phyloP scores from a whole-genome alignment of 1,284 basidiomycete genomes.

The Tylopilus sp. region DNA sequence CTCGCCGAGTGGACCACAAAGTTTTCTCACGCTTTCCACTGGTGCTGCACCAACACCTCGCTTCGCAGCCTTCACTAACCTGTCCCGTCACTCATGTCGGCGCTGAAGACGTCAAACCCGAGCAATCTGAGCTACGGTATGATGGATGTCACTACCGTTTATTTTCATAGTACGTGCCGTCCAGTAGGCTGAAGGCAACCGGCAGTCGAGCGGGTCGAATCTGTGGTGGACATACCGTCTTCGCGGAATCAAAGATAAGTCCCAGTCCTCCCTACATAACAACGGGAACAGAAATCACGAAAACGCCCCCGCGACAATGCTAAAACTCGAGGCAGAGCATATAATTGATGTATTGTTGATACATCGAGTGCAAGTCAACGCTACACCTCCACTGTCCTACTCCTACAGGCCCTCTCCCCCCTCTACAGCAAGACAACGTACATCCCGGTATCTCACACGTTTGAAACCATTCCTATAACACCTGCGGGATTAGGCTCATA shows the following conservation, averaged over 20 bases:
- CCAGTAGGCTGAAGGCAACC: neutral
- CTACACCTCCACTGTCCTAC: neutral
- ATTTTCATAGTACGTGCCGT: neutral
- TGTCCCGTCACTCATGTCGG: neutral
- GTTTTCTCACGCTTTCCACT: no score
- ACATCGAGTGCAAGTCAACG: neutral
- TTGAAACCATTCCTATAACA: neutral
- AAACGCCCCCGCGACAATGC: neutral
- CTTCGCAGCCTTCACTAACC: neutral
- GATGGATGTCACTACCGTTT: no score
- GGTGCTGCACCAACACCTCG: neutral
- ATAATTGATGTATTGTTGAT: neutral
- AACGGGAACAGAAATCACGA: neutral
- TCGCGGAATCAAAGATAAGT: neutral
- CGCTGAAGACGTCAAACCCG: neutral
- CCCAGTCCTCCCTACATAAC: neutral
- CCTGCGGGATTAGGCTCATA: neutral
- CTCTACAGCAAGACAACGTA: neutral
- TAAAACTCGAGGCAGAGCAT: neutral
- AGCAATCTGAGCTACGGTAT: no score
- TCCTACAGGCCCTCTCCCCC: neutral
- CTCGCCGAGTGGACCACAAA: no score
- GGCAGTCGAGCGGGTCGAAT: no score
- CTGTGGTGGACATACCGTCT: neutral
- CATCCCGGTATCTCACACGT: neutral